Evolutionary conservation across 768 basidiomycete species (phyloP), one percentile per base, ranked within the genome.

Genomic region (Gloeophyllum trabeum): DNA sequence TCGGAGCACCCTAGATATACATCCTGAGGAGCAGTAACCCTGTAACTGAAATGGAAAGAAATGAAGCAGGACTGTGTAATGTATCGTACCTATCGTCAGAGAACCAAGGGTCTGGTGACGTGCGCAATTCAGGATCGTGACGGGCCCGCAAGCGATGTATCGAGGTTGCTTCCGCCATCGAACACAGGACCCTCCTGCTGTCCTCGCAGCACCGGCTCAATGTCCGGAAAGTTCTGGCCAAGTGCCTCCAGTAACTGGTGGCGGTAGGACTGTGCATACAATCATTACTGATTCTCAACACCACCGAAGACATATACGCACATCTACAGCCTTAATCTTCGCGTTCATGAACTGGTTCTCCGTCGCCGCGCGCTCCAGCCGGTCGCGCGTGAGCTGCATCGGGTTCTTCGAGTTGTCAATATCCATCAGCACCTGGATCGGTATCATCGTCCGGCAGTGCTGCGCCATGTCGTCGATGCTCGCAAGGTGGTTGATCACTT

Each of bases 301-400:
- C 7, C 20, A 21, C 7, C 20, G 36, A 19, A 19, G 36, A 37
- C 24, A 23, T 12, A 22, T n/a, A 51, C 74, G 51, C 48, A 86
- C 85, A 42, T 77, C 72, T 21, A 91, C 72, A 1, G 86, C 88
- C 35, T 72, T 69, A 28, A 91, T 84, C 55, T 90, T 89, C 22
- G 84, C 87, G 53, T 90, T 87, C 81, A 88, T 86, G 49, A 88
- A 90, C 54, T 89, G 88, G 54, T 91, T 91, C 62, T 91, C 89
- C 2, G 84, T 83, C 23, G 88, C 85, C 0, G 85, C 76, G 41
- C 86, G 71, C 61, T 91, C 88, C 12, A 91, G 59, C 40, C 83
- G 70, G 44, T 89, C 86, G 48, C 76, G 75, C 14, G 88, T 88
- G 40, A 88, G 65, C 54, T 79, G 77, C 78, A 85, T 79, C 3